Evolutionary conservation across 805 yeast species (phyloP), one percentile per base, ranked within the genome.

Genomic region (Lachancea lanzarotensis): DNA sequence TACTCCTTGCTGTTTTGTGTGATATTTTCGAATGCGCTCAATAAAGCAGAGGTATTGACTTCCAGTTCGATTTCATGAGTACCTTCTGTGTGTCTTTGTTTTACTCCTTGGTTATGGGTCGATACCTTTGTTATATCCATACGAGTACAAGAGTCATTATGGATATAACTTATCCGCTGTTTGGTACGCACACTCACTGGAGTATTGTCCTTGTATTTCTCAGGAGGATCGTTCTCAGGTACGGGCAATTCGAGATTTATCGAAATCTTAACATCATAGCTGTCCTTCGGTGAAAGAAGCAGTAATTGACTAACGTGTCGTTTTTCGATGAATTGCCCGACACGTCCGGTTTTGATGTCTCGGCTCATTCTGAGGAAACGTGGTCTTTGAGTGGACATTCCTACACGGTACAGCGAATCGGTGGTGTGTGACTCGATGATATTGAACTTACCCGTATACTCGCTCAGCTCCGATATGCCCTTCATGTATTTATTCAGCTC

Each of bases 211-310:
- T 71, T 70, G 63, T 76, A 57, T 70, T 73, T 66, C 75, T 60
- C 82, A 53, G 68, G 81, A 63, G 59, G 78, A 65, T 66, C 79
- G 29, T 76, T 73, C 19, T 77, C 75, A 4, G 68, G 59, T 11
- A 65, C 65, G 0, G 96, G 96, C 47, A 81, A 61, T 76, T 89
- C 97, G 25, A 84, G 64, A 32, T 87, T 78, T 51, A 90, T 66
- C 5, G 95, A 81, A 31, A 89, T 68, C 53, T 95, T 74, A 53
- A 82, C 70, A 65, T 89, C 97, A 59, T 81, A 82, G 63, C 80
- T 72, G 27, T 84, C 78, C 51, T 84, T 82, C 3, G 96, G 96
- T 44, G 83, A 75, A 56, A 77, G 81, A 17, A 89, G 70, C 55
- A 78, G 74, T 45, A 90, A 63, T 58, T 84, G 88, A 2, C 87